Conservation (phyloP, 495 filamentous ascomycete genomes). For the Neurospora sp. region DNA sequence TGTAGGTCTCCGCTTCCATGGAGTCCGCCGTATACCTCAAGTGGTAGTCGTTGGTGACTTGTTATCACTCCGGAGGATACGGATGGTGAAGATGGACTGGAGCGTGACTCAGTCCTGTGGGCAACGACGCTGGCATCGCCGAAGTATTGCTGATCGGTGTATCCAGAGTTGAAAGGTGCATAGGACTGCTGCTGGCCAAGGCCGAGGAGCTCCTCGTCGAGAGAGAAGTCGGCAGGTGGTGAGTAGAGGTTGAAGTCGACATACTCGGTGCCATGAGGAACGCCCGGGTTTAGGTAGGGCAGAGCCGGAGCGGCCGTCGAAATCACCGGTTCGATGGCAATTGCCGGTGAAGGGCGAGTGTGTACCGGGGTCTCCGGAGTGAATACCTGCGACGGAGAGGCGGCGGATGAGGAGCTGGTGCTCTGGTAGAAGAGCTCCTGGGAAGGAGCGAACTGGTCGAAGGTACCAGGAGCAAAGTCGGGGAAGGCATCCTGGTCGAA, state of each 20-base stretch:
- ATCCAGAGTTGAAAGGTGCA: background rate
- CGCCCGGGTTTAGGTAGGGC: conserved; percentile 32
- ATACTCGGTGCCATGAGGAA: conserved; percentile 32
- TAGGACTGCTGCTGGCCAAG: conserved; percentile 5
- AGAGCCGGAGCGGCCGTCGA: conserved; percentile 17
- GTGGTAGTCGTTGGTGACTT: background rate
- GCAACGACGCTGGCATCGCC: conserved; percentile 2
- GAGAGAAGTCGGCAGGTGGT: conserved; percentile 28
- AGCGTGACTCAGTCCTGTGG: conserved; percentile 4
- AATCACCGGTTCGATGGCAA: conserved; percentile 6
- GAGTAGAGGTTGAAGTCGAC: conserved; percentile 43
- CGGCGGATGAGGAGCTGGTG: conserved; percentile 20
- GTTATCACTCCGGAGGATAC: background rate
- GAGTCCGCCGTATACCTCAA: background rate
- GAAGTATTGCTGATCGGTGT: background rate
- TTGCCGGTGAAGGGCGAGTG: conserved; percentile 8
- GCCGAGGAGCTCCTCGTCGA: conserved; percentile 30
- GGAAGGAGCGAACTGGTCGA: conserved; percentile 29
- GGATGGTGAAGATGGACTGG: conserved; percentile 2
- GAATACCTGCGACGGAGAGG: conserved; percentile 26
- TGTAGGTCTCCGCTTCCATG: background rate
- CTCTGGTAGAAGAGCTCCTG: conserved; percentile 27
- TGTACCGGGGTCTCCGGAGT: conserved; percentile 19
- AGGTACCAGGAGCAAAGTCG: conserved; percentile 16
- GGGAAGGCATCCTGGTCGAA: conserved; percentile 24